A percentile compares a stretch with the other conserved stretches of the same genome.
These are phyloP conservation scores for Agrocybe chaxingu DNA, from an alignment of 768 basidiomycete genomes.

Conservation along the genomic window DNA sequence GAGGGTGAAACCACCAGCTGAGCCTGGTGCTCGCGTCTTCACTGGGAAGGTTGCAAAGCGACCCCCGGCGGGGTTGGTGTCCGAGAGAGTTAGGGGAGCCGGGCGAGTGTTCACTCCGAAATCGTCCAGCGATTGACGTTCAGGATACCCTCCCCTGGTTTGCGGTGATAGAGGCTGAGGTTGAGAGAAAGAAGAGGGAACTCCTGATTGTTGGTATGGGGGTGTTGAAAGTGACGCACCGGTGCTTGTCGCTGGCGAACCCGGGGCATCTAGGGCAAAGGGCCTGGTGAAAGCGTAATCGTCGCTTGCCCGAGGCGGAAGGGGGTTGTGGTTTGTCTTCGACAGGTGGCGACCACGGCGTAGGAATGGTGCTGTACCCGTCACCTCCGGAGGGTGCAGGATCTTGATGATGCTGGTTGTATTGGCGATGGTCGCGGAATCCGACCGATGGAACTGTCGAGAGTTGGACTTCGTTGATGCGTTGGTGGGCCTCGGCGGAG, in stretches of 20 bases:
- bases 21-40: conserved; percentile 29
- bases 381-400: conserved; percentile 1
- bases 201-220: neutral
- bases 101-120: conserved; percentile 33
- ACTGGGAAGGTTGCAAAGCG: conserved; percentile 71
- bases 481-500: conserved; percentile 58
- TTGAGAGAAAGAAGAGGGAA: neutral
- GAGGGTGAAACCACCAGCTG: conserved; percentile 17
- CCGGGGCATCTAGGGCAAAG: neutral
- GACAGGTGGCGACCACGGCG: conserved; percentile 1
- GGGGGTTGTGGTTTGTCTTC: conserved; percentile 16
- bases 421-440: conserved; percentile 18
- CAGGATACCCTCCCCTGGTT: conserved; percentile 12
- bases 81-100: conserved; percentile 13
- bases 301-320: conserved; percentile 10
- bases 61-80: conserved; percentile 30
- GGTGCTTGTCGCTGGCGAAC: neutral
- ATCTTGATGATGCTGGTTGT: conserved; percentile 11
- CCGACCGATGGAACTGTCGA: conserved; percentile 33
- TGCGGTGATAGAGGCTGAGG: conserved; percentile 6
- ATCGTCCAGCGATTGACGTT: conserved; percentile 34
- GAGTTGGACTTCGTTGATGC: conserved; percentile 51
- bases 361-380: neutral
- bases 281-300: neutral
- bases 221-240: conserved; percentile 2